Base-by-base conservation (phyloP, 2,329 filamentous ascomycete species). In the Cladosporium halotolerans region DNA sequence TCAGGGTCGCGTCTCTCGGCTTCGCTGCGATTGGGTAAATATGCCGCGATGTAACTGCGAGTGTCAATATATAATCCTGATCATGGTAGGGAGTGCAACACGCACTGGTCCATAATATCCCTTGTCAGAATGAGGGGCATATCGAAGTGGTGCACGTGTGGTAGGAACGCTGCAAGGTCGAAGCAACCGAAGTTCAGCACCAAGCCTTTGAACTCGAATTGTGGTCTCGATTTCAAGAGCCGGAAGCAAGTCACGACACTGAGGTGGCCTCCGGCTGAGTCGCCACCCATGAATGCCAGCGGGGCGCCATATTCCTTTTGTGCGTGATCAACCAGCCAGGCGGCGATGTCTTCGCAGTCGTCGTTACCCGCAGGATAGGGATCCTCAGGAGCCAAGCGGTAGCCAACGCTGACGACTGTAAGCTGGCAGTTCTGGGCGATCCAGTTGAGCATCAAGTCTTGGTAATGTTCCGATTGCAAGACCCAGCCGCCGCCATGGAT, bases 361-460 rank as follows among this genome's bases (percentile, higher is more conserved):
- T 83, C 71, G 3, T 74, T 72, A 0, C 72, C 76, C 0, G 72
- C 72, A 0, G 82, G 81, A 62, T 75, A 83, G 0, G 79, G 78
- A 58, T 82, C 55, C 62, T 84, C 80, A 0, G 82, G 82, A 0
- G 80, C 80, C 14, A 81, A 73, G 28, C 81, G 72, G 62, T 84
- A 84, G 1, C 80, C 81, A 6, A 83, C 73, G 0, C 76, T 79
- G 10, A 84, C 64, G 13, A 78, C 74, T 0, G 75, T 74, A 2
- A 81, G 54, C 36, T 75, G 68, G 44, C 69, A 73, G 28, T 68
- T 64, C 57, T 81, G 72, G 44, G 79, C 78, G 64, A 78, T 74
- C 57, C 69, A 69, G 50, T 77, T 72, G 9, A 83, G 68, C 33
- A 74, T 70, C 1, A 65, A 55, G 60, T 80, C 78, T 56, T 77